Percentiles rank a stretch among this genome's conserved stretches.
These are phyloP conservation scores for Pestalotiopsis fici DNA, from an alignment of 2,329 filamentous ascomycete genomes.

Conservation along the genomic window DNA sequence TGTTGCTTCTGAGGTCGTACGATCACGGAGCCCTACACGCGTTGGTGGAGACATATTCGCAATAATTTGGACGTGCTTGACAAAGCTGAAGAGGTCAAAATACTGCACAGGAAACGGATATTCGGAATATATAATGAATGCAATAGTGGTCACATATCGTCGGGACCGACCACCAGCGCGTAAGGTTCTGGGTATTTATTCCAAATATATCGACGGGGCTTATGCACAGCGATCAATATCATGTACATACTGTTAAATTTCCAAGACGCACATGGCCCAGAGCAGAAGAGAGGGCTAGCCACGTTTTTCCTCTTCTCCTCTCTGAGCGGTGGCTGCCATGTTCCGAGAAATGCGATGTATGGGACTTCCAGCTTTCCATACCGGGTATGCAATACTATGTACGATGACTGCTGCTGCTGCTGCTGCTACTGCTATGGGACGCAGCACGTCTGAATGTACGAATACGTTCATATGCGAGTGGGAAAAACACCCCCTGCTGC, in stretches of 20 bases:
- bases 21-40: neutral
- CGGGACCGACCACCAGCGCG: neutral
- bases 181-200: neutral
- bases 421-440: neutral
- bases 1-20: neutral
- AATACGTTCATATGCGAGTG: neutral
- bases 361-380: neutral
- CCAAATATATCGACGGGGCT: neutral
- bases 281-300: neutral
- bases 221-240: neutral
- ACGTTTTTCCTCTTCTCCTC: neutral
- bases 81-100: neutral
- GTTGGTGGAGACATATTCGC: neutral
- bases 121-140: neutral
- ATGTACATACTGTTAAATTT: neutral
- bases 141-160: neutral
- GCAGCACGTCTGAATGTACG: neutral
- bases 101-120: neutral
- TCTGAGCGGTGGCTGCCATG: neutral
- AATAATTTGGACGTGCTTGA: neutral
- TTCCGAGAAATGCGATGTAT: neutral
- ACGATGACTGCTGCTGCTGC: too few relatives aligned
- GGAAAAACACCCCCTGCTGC: neutral
- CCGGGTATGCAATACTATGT: neutral
- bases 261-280: neutral